These are phyloP conservation scores for Flaveria brownii DNA, from an alignment of 129 eudicot species.

Conservation along the genomic window DNA sequence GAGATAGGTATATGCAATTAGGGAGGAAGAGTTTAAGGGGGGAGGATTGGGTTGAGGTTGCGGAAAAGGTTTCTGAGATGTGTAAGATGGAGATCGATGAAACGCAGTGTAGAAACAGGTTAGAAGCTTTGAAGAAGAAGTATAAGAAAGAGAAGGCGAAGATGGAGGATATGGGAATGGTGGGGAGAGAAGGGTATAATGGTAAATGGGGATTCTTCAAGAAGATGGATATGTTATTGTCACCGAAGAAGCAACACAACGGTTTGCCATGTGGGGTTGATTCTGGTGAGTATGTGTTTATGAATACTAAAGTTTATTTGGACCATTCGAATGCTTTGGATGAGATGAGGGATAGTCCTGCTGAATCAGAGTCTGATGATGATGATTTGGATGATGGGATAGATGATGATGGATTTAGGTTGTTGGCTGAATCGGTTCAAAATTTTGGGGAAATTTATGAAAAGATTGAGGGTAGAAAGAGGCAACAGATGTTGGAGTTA, in stretches of 20 bases:
- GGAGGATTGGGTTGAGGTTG: constrained; percentile 84
- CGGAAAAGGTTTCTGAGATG: constrained; percentile 70
- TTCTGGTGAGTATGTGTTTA: constrained; percentile 93
- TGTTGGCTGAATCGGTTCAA: constrained; percentile 80
- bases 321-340: constrained; percentile 73
- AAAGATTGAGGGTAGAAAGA: constrained; percentile 82
- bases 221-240: constrained; percentile 78
- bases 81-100: constrained; percentile 54
- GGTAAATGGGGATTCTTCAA: constrained; percentile 63
- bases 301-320: constrained; percentile 78
- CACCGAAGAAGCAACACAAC: constrained; percentile 46
- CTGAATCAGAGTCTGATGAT: constrained; percentile 55
- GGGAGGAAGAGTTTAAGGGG: constrained; percentile 81
- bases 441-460: constrained; percentile 83
- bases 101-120: constrained; percentile 61
- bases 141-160: constrained; percentile 78
- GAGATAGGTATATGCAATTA: constrained; percentile 65
- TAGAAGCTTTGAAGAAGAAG: constrained; percentile 77
- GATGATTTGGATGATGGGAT: constrained; percentile 37
- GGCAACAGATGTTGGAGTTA: constrained; percentile 84
- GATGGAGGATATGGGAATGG: constrained; percentile 53
- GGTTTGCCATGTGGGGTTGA: constrained; percentile 93
- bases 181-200: constrained; percentile 44
- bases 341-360: constrained; percentile 96
- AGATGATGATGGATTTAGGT: constrained; percentile 45